A percentile compares a stretch with the other conserved stretches of the same genome.
phyloP scores from a whole-genome alignment of 2,329 filamentous ascomycete species.

The Penicillium sp. region DNA sequence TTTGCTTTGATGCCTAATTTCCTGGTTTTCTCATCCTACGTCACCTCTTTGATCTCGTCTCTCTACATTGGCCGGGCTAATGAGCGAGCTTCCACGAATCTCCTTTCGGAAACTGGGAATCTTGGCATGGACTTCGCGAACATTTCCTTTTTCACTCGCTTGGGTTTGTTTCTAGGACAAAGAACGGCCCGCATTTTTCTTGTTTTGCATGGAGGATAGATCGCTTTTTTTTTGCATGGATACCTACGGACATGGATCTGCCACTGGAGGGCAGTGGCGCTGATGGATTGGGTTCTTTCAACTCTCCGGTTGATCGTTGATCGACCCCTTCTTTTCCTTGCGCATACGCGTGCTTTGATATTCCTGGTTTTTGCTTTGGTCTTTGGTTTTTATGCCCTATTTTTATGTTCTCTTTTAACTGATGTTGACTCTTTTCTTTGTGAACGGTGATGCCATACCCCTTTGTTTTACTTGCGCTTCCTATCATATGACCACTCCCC shows the following conservation, averaged over 20 bases:
- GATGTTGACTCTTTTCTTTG: constrained; percentile 4
- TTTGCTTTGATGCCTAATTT: constrained; percentile 3
- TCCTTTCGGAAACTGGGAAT: neutral
- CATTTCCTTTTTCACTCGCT: constrained; percentile 1
- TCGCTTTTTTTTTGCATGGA: constrained; percentile 24
- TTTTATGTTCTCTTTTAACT: constrained; percentile 1
- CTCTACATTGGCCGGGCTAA: constrained; percentile 4
- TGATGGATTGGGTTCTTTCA: constrained; percentile 16
- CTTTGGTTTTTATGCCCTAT: constrained; percentile 5
- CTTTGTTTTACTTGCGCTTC: constrained; percentile 7
- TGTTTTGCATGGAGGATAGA: constrained; percentile 23
- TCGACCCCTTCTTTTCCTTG: constrained; percentile 15
- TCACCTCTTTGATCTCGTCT: neutral
- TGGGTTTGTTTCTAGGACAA: constrained; percentile 5
- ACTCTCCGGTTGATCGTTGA: constrained; percentile 19
- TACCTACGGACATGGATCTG: constrained; percentile 25
- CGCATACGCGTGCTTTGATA: constrained; percentile 16
- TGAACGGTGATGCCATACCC: constrained; percentile 12
- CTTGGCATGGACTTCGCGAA: neutral
- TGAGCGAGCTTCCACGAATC: neutral
- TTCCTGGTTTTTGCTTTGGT: constrained; percentile 1
- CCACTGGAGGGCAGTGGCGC: constrained; percentile 29
- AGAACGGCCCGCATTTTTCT: constrained; percentile 1
- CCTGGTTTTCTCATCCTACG: neutral
- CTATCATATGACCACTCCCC: constrained; percentile 4